phyloP scores from a whole-genome alignment of 1,284 basidiomycete species.

The Schizophyllum amplum region DNA sequence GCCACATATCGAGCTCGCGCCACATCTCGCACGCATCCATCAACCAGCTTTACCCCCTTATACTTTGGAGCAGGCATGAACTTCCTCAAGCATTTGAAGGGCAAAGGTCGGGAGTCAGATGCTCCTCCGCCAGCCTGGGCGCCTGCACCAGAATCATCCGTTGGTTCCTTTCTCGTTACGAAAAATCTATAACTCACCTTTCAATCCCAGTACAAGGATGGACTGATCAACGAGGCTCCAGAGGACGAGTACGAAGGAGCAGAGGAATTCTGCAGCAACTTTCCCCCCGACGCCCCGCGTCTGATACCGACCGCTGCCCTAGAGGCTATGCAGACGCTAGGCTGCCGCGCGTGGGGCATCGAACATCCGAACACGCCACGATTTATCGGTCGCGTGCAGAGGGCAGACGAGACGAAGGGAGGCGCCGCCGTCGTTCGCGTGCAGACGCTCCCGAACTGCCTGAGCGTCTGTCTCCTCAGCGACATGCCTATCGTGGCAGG shows the following conservation, averaged over 20 bases:
- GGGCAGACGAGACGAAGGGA: neutral
- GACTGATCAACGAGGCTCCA: neutral
- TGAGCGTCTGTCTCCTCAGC: constrained; percentile 48
- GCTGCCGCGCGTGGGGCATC: neutral
- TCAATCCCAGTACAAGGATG: neutral
- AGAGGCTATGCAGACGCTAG: neutral
- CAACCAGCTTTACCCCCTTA: neutral
- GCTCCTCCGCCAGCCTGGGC: neutral
- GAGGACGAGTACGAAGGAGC: neutral
- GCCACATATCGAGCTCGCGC: neutral
- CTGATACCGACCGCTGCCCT: neutral
- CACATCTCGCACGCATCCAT: neutral
- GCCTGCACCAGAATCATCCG: neutral
- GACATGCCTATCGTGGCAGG: constrained; percentile 55
- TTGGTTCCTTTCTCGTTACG: neutral
- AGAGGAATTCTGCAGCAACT: neutral
- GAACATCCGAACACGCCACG: neutral
- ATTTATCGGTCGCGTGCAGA: neutral
- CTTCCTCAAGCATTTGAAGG: neutral
- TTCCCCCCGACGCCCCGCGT: neutral
- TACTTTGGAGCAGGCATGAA: neutral
- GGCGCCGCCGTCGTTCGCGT: neutral
- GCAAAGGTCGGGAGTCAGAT: neutral
- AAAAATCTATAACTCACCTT: neutral
- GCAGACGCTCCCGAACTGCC: constrained; percentile 16